These are phyloP conservation scores for Backusella mclennaniae DNA, from an alignment of 192 early-diverging fungal genomes.

Conservation along the genomic window DNA sequence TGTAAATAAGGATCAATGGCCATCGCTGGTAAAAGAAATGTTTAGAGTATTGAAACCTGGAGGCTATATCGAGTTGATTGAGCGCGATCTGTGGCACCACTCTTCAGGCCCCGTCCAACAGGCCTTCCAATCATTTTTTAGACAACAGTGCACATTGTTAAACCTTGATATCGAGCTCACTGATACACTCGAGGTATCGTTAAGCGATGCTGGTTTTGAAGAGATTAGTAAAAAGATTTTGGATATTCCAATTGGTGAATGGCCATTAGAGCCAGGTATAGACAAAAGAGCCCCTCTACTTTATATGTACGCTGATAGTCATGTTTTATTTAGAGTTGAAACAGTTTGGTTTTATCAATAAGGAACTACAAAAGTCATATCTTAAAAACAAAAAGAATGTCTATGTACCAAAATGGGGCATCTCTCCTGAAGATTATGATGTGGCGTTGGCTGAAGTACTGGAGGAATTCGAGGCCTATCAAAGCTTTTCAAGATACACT, in stretches of 20 bases:
- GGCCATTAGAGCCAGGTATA: conserved; percentile 31
- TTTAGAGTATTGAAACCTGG: conserved; percentile 34
- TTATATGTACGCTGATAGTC: not conserved
- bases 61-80: conserved; percentile 36
- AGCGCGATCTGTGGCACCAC: conserved; percentile 31
- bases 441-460: conserved; percentile 25
- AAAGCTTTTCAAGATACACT: conserved; percentile 28
- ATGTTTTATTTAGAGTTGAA: conserved; percentile 21
- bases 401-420: conserved; percentile 25
- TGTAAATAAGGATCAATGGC: conserved; percentile 30
- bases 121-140: conserved; percentile 29
- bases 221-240: conserved; percentile 9
- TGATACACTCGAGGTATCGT: conserved; percentile 1
- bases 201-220: conserved; percentile 14
- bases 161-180: conserved; percentile 23
- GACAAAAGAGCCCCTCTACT: not conserved
- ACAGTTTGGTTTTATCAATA: conserved; percentile 38
- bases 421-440: conserved; percentile 38
- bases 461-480: conserved; percentile 34
- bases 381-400: conserved; percentile 25
- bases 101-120: conserved; percentile 37
- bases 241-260: conserved; percentile 39
- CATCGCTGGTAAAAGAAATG: conserved; percentile 23
- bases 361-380: conserved; percentile 31
- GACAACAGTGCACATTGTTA: conserved; percentile 18